Evolutionary conservation across 768 basidiomycete species (phyloP), one percentile per base, ranked within the genome.

Genomic region (Dendrothele bispora): DNA sequence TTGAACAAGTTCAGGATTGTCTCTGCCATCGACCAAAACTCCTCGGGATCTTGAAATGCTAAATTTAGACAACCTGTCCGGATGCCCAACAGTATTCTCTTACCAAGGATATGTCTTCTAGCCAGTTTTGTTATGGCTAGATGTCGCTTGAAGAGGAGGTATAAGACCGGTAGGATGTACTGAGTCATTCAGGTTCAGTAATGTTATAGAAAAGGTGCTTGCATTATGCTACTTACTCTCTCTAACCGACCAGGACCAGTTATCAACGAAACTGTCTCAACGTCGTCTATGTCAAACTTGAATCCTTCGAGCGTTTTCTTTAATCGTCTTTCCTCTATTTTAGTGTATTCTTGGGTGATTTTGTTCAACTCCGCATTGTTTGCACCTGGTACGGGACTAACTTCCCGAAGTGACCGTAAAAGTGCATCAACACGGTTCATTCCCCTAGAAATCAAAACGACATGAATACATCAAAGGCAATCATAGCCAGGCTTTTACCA

Each of bases 91-190:
- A n/a, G n/a, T n/a, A n/a, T n/a, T n/a, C n/a, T n/a, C n/a, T n/a
- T n/a, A n/a, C n/a, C n/a, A n/a, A 70, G 41, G n/a, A 66, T 54
- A 2, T 46, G 51, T 21, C 39, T 63, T 15, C 55, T 52, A 11
- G 59, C 58, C 10, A 67, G 46, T 7, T 59, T 52, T 39, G 71
- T 61, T 6, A 66, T 63, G 39, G 65, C 57, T 25, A 67, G 50
- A 57, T 71, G 64, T 24, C 63, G 64, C 35, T 61, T 54, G 12
- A 69, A 48, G 0, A 70, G 50, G 2, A 73, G 57, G 45, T 65
- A 66, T 2, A 72, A 50, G 8, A 72, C 20, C 0, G 69, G 67
- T 7, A 71, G 53, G 17, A 68, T 39, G 43, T 61, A 63, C 69
- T 71, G n/a, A n/a, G n/a, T 21, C 7, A 15, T 22, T 3, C 7